These are phyloP conservation scores for Tuber indicum DNA, from an alignment of 495 filamentous ascomycete genomes.

Conservation along the genomic window DNA sequence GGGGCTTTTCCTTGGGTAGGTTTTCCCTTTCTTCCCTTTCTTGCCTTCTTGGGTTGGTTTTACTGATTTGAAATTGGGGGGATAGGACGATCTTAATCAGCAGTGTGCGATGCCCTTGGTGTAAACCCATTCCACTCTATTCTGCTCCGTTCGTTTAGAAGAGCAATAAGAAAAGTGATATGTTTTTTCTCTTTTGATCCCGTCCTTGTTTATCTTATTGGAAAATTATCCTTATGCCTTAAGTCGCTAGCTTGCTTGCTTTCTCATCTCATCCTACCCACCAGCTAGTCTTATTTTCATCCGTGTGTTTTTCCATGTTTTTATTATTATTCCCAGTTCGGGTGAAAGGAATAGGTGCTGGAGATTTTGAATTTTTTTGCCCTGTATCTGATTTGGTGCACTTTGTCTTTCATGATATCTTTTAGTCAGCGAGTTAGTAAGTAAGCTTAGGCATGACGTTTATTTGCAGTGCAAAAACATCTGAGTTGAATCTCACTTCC, in stretches of 20 bases:
- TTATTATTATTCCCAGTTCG: neutral
- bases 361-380: neutral
- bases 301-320: neutral
- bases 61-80: neutral
- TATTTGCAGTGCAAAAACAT: neutral
- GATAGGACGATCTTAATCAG: neutral
- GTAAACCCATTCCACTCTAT: neutral
- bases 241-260: neutral
- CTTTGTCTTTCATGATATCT: neutral
- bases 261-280: neutral
- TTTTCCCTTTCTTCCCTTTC: neutral
- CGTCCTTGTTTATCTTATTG: neutral
- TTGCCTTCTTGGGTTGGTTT: neutral
- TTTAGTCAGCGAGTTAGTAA: neutral
- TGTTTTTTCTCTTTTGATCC: neutral
- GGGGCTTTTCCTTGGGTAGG: neutral
- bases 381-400: neutral
- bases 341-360: slow-evolving; percentile 1
- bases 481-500: neutral
- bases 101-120: neutral
- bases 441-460: neutral
- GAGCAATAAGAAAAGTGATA: neutral
- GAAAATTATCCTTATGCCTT: neutral
- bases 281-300: neutral
- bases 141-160: neutral